Conservation (phyloP, 192 early-diverging fungal species). For the Neocallimastix lanati region DNA sequence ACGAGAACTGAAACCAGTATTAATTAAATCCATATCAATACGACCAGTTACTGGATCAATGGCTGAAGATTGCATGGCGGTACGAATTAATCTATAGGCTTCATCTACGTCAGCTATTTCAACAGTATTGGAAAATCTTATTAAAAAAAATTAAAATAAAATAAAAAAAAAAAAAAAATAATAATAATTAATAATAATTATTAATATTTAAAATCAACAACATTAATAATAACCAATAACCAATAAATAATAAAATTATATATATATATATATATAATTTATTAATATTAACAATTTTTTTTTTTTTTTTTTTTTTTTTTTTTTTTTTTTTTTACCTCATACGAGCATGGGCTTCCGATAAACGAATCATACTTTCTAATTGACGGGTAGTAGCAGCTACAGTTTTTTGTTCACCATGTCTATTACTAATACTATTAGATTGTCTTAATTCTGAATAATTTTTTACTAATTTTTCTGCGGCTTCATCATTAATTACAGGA, state of each 20-base stretch:
- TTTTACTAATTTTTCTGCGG: conserved; percentile 52
- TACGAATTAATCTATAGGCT: conserved; percentile 62
- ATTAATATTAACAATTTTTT: too few relatives aligned
- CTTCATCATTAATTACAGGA: conserved; percentile 55
- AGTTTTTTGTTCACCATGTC: conserved; percentile 11
- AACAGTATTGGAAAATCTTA: conserved; percentile 51
- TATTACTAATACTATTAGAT: conserved; percentile 4
- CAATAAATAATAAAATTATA: too few relatives aligned
- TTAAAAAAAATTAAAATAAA: not conserved
- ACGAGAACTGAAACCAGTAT: conserved; percentile 68
- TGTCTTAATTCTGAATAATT: conserved; percentile 69
- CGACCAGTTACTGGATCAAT: conserved; percentile 84
- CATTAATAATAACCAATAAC: too few relatives aligned
- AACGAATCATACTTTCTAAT: conserved; percentile 92
- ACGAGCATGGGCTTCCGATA: conserved; percentile 80
- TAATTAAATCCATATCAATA: conserved; percentile 83
- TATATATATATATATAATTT: not conserved
- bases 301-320: not conserved
- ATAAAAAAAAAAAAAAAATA: not conserved
- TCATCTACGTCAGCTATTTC: conserved; percentile 70
- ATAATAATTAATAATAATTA: too few relatives aligned
- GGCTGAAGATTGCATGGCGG: conserved; percentile 76
- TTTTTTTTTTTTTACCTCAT: conserved; percentile 31
- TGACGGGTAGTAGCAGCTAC: conserved; percentile 81
- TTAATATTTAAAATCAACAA: too few relatives aligned